Evolutionary conservation across 352 stramenopile species (phyloP), one percentile per base, ranked within the genome.

Genomic region (Plasmopara halstedii): DNA sequence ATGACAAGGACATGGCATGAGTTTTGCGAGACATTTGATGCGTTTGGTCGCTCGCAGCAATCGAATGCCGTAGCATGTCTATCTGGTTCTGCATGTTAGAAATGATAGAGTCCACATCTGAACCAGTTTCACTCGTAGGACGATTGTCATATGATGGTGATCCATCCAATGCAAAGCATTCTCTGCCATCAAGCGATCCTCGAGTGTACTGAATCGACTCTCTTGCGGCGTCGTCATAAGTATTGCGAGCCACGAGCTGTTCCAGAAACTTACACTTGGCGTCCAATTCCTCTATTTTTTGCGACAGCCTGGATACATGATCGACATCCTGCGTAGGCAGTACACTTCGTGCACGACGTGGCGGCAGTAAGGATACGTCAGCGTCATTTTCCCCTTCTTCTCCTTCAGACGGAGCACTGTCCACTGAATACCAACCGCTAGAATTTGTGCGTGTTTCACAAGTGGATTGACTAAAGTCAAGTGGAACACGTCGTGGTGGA

Each of bases 11-110:
- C 67, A 70, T 75, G n/a, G 62, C 48, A 44, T 80, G 66, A 6
- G 56, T 56, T 29, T 79, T 77, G 47, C 79, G 70, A 17, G 70
- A 71, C 19, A 50, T 67, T 11, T 67, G 62, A 27, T 82, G 49
- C 0, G 44, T 64, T 33, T 84, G 73, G 25, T 87, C 73, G 38
- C 85, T 85, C 10, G 54, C 64, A 17, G 72, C 73, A 26, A 88
- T 69, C 8, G 80, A 85, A 40, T 85, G 70, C 0, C 74, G 80
- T 34, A 91, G 62, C 60, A 76, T 72, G 42, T 85, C 69, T 76
- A 91, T 91, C 53, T 91, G 80, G 46, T 66, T 81, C 45, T 91
- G 80, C 42, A 91, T 88, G 36, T 64, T 88, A 35, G 65, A 75
- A 21, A 91, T 83, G 53, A 91, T 80, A 29, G 64, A 75, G 58